Conservation (phyloP, 139 green algal genomes). For the Astrephomene gubernaculifera region DNA sequence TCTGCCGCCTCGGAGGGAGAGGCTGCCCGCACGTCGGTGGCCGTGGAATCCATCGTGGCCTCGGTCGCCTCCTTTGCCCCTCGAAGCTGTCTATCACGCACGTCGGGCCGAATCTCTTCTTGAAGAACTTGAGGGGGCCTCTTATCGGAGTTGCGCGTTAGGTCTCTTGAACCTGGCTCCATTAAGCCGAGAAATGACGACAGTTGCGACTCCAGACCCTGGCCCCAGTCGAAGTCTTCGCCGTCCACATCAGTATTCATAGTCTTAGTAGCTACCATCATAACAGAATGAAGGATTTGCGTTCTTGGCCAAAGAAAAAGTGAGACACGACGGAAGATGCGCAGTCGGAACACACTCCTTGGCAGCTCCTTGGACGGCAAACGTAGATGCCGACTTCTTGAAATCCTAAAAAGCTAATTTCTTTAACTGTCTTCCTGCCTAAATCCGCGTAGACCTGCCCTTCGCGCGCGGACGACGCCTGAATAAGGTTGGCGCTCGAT, state of each 20-base stretch:
- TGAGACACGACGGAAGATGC: too few species aligned
- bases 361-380: too few species aligned
- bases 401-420: too few species aligned
- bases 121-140: neutral
- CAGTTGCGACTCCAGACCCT: constrained; percentile 1
- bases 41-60: neutral
- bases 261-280: too few species aligned
- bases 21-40: neutral
- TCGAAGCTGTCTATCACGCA: neutral
- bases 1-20: neutral
- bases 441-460: too few species aligned
- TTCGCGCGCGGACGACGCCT: too few species aligned
- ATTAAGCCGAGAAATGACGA: constrained; percentile 7
- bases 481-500: neutral
- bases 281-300: too few species aligned
- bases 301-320: too few species aligned
- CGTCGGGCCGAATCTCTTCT: neutral
- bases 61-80: neutral
- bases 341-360: too few species aligned
- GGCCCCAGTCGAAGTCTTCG: neutral
- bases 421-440: too few species aligned
- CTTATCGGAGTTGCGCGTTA: neutral
- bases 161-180: neutral
- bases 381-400: too few species aligned
- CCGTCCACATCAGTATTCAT: constrained; percentile 12